Percentiles rank a stretch among this genome's conserved stretches.
These are phyloP conservation scores for Tothia fuscella DNA, from an alignment of 2,329 filamentous ascomycete species.

Conservation along the genomic window DNA sequence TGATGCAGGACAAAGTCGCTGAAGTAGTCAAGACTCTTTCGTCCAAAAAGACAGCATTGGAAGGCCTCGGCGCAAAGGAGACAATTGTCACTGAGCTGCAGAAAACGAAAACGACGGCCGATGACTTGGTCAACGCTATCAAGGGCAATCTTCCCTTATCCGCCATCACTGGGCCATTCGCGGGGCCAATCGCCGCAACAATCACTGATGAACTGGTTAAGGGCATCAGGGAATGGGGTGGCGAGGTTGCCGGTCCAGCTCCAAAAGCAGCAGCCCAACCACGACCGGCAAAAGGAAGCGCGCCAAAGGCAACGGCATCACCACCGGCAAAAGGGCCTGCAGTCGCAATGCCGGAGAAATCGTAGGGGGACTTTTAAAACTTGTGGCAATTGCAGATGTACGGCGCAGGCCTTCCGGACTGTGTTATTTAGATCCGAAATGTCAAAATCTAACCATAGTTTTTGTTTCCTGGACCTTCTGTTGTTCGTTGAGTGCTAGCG, in stretches of 20 bases:
- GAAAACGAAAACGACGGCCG: not conserved
- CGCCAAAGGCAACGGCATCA: not conserved
- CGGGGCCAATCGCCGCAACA: slow-evolving; percentile 1
- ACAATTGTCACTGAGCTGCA: not conserved
- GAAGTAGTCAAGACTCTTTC: not conserved
- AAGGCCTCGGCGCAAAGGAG: not conserved
- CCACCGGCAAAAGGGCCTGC: not conserved
- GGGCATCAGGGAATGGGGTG: slow-evolving; percentile 4
- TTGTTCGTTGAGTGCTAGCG: too few relatives aligned
- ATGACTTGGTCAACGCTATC: not conserved
- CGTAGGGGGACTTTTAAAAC: too few relatives aligned
- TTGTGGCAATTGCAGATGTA: too few relatives aligned
- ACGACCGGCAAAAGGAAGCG: not conserved
- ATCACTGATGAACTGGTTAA: not conserved
- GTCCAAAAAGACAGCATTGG: not conserved
- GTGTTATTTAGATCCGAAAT: too few relatives aligned
- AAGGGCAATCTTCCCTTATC: not conserved
- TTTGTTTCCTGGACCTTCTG: too few relatives aligned
- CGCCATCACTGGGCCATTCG: not conserved
- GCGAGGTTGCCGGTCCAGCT: not conserved
- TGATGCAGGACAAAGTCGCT: slow-evolving; percentile 3
- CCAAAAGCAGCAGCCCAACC: not conserved
- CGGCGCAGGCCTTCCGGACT: too few relatives aligned
- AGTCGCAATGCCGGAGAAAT: not conserved
- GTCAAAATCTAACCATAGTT: too few relatives aligned